Conservation (phyloP, 306 rosid genomes). For the Amphicarpaea edgeworthii region DNA sequence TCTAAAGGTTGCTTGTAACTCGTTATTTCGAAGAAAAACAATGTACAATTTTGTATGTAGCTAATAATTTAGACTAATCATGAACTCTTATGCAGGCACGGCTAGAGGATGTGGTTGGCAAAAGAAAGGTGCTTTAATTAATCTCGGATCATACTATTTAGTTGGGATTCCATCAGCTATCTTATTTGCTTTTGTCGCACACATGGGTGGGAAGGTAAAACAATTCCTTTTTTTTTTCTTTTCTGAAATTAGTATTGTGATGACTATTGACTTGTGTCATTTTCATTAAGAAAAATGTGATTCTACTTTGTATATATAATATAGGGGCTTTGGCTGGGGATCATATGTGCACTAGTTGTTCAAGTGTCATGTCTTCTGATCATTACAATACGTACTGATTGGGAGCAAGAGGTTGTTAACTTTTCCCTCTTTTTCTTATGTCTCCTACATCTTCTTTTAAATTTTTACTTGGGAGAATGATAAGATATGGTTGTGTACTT, state of each 20-base stretch:
- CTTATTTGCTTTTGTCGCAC: slow-evolving; percentile 66
- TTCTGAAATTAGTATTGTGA: not conserved
- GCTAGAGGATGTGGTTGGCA: slow-evolving; percentile 95
- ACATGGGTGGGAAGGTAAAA: slow-evolving; percentile 74
- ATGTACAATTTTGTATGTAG: not conserved
- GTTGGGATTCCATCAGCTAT: slow-evolving; percentile 76
- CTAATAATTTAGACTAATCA: not conserved
- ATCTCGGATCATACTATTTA: slow-evolving; percentile 76
- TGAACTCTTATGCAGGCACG: slow-evolving; percentile 56
- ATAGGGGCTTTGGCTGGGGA: slow-evolving; percentile 88
- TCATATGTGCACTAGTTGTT: slow-evolving; percentile 70
- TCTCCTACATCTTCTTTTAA: not conserved
- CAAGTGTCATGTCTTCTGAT: slow-evolving; percentile 60
- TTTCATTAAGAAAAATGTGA: not conserved
- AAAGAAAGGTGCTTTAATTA: slow-evolving; percentile 74
- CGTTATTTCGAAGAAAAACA: not conserved
- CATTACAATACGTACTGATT: slow-evolving; percentile 63
- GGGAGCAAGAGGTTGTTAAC: slow-evolving; percentile 75
- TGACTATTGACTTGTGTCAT: not conserved
- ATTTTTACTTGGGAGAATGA: not conserved
- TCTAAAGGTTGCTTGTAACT: not conserved
- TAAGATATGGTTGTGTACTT: no score
- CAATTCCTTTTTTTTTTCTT: not conserved
- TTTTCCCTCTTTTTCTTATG: not conserved
- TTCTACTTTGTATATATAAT: not conserved